Evolutionary conservation across 257 asterid genomes (phyloP), one percentile per base, ranked within the genome.

Genomic region (Ligustrum vulgare): DNA sequence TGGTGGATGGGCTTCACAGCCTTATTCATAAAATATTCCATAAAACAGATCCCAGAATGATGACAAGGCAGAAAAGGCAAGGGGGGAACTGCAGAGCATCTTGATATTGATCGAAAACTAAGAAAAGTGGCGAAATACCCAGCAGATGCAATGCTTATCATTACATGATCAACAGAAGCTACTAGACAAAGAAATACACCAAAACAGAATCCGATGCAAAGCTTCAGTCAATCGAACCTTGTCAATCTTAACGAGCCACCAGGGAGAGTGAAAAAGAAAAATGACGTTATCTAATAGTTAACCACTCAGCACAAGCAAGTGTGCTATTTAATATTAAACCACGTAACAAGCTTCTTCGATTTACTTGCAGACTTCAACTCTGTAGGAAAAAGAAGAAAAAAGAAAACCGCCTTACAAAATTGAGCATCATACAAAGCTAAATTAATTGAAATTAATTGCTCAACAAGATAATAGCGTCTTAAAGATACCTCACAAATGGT

Each of bases 401-500:
- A 72, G 23, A 67, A 66, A 3, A 18, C 39, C 33, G 13, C 31
- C 67, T 79, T 75, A 77, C 47, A 66, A 31, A 66, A 54, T 60
- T 33, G 22, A 43, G 28, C 56, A 80, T 16, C 22, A 56, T 70
- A 56, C 28, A 66, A 71, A 71, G 71, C 73, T 39, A 70, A 23
- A 74, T 67, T 22, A 33, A 68, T 64, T n/a, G 41, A 70, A 23
- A 74, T 67, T 22, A 33, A 68, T 64, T n/a, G 41, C 70, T 11
- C 63, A 70, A 9, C 69, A 20, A 69, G 54, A 51, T 18, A 49
- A 62, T 32, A 69, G 60, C 6, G 76, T 71, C 69, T 15, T 70
- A 43, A 62, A 37, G 67, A 37, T 89, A 91, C 96, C 97, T 87
- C 78, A 79, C 72, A 82, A 65, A 78, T n/a, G 75, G 78, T 73